Percentiles rank a stretch among this genome's conserved stretches.
These are phyloP conservation scores for Rhynchospora breviuscula DNA, from an alignment of 176 grass and related monocot species.

Conservation along the genomic window DNA sequence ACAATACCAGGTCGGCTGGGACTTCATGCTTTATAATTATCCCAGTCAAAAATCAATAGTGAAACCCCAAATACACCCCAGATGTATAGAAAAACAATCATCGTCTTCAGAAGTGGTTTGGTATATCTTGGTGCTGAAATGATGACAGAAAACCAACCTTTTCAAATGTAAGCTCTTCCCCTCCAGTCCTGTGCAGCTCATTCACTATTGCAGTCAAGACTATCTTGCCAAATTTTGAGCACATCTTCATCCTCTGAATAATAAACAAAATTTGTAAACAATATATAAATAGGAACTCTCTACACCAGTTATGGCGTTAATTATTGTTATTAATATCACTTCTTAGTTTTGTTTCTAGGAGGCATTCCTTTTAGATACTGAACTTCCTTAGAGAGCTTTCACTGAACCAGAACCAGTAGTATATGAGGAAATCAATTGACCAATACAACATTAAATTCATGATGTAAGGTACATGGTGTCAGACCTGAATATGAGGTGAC, in stretches of 20 bases:
- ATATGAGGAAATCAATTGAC: not conserved
- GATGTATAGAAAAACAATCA: not conserved
- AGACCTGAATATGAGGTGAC: conserved; percentile 95
- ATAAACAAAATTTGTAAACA: conserved; percentile 2
- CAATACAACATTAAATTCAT: not conserved
- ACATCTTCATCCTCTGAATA: conserved; percentile 83
- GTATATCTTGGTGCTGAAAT: conserved; percentile 3
- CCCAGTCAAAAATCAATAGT: not conserved
- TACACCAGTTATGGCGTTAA: not conserved
- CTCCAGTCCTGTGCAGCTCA: conserved; percentile 78
- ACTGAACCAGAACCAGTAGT: not conserved
- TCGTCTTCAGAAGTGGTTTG: not conserved
- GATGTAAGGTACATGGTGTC: conserved; percentile 21
- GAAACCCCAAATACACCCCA: not conserved
- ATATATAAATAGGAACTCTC: not conserved
- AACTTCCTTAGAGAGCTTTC: not conserved
- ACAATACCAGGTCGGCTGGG: not conserved
- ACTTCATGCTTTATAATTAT: not conserved
- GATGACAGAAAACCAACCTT: conserved; percentile 42
- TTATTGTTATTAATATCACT: too few relatives aligned
- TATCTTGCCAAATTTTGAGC: conserved; percentile 77
- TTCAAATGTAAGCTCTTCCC: conserved; percentile 84
- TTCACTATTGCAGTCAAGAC: conserved; percentile 91
- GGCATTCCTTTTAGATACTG: not conserved
- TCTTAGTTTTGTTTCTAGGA: not conserved